Evolutionary conservation across 1,284 basidiomycete species (phyloP), one percentile per base, ranked within the genome.

Genomic region (Gomphus bonarii): DNA sequence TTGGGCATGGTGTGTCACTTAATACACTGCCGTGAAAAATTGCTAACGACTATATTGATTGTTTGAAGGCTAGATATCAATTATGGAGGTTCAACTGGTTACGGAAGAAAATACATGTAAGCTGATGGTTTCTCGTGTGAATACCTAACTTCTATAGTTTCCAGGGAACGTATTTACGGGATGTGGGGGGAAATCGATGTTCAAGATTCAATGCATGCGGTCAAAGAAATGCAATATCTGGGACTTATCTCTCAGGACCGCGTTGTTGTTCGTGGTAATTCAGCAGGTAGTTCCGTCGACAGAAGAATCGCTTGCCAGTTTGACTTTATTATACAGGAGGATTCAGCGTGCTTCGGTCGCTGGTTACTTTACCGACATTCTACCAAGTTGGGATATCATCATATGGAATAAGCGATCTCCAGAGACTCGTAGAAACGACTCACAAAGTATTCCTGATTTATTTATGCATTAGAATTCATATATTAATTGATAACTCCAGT

Each of bases 121-220:
- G 25, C 4, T 25, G 25, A 25, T 25, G 25, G 4, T 25, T 25
- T 25, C 4, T 4, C 25, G 25, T 25, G 4, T 25, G 25, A 25
- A 25, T 25, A 25, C 25, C 25, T 25, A 4, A 25, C 25, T 2
- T 25, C 4, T 4, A n/a, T n/a, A n/a, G 2, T 3, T 25, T 4
- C 4, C 36, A 49, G 71, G 44, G 60, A 70, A 20, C 64, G 72
- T 3, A 59, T 74, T 14, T 63, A 64, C 18, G 66, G 65, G 0
- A 61, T 70, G 40, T 74, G 73, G 73, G 73, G 73, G 10, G 59
- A 70, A 35, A 66, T 68, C 31, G 73, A 74, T 57, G 67, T 73
- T 3, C 54, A 63, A 0, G 72, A 75, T 58, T 67, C 68, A 44
- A 65, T 69, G 9, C 62, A 66, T 3, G 65, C 65, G 12, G 71